Base-by-base conservation (phyloP, 1,284 basidiomycete genomes). In the Trichosporon sp. region DNA sequence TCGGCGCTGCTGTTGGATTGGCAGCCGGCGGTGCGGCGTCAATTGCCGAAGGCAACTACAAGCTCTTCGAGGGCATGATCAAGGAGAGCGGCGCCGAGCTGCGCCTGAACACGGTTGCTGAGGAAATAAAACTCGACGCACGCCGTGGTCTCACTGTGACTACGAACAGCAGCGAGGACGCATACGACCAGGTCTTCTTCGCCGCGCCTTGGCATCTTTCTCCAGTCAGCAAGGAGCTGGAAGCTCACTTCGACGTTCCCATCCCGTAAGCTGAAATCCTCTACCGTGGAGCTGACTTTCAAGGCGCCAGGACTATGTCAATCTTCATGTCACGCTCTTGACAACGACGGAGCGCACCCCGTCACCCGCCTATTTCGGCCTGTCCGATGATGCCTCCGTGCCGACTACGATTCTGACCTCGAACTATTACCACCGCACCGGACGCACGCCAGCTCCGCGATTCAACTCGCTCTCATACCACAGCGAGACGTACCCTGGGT, bases 401-500 rank as follows among this genome's bases (percentile, higher is more conserved):
- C 92, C 95, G 0, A 85, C 83, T 19, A 89, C 89, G 72, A 86
- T 97, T 70, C 84, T 98, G 67, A 95, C 94, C 4, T 91, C 91
- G 0, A 86, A 87, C 70, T 87, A 90, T 37, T 87, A 88, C 43
- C 86, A 6, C 75, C 77, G 12, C 61, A 78, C 78, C 14, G 64
- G 63, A 6, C 87, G 87, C 7, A 86, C 86, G 0, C 84, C 85
- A 10, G 87, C 87, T 67, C 92, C 94, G 0, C 89, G 91, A 70
- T 97, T 98, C 85, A 94, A 94, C 78, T 93, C 92, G 1, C 83
- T 98, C 66, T 90, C 90, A n/a, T 98, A 97, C 84, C 91, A 93
- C 71, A 90, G 91, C 2, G 85, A 84, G 48, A 84, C 91, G 54
- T 73, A 80, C 68, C 79, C 77, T 26, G 77, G 83, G 73, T 74